Evolutionary conservation across 163 green algal genomes (phyloP), one percentile per base, ranked within the genome.

Genomic region (Scenedesmus sp.): DNA sequence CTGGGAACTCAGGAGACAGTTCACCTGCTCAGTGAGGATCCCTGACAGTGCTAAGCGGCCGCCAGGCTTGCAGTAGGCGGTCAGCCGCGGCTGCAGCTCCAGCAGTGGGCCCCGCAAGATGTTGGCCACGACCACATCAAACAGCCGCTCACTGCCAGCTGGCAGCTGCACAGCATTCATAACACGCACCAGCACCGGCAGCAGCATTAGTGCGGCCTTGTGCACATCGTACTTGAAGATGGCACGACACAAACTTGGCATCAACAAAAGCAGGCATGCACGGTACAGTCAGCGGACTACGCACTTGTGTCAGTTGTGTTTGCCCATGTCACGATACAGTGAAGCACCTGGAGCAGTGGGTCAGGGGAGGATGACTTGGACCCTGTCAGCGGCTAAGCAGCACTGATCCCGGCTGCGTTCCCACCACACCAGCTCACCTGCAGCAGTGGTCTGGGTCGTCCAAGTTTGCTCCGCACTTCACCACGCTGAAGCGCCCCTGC

Each of bases 91-190:
- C 33, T 90, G 83, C 83, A 99, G 93, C 46, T 95, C 95, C 72
- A 98, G 68, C 33, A 98, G 88, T 5, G 97, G 97, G 0, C 96
- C 96, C 84, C 94, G 70, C 78, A 98, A 91, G 15, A 99, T 99
- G 95, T 99, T 99, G 70, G 97, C 97, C 1, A 97, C 93, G 30
- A 97, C 94, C 12, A 97, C 78, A 87, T 98, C 95, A 86, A 96
- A 97, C 35, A 59, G 59, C 26, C 33, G 51, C 33, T 24, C 35
- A 81, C 35, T 37, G 42, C 37, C 37, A n/a, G 13, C 35, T 3
- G 43, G 73, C 73, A 82, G 40, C 40, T 82, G 73, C 37, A 82
- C n/a, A n/a, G 12, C 35, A 81, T 65, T 65, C 4, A 7, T 7
- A 72, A 24, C 33, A 56, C n/a, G 73, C 33, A 53, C 40, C 73